These are phyloP conservation scores for Danielia oregonensis DNA, from an alignment of 805 yeast species.

Conservation along the genomic window DNA sequence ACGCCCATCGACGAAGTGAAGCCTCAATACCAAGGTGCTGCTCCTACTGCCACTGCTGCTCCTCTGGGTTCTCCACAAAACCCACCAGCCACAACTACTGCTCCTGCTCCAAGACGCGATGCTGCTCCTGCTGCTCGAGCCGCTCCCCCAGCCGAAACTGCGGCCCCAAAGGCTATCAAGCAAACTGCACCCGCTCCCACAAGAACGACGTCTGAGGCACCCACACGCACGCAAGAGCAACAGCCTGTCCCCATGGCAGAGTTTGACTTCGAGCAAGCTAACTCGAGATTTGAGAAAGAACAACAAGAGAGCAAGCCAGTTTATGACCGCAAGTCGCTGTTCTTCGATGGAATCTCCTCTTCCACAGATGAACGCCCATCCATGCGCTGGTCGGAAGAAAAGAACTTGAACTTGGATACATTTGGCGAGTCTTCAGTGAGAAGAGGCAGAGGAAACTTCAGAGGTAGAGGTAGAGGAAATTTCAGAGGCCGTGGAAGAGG, in stretches of 20 bases:
- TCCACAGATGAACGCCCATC: constrained; percentile 48
- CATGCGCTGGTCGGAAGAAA: constrained; percentile 71
- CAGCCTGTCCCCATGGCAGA: constrained; percentile 6
- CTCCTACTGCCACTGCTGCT: constrained; percentile 13
- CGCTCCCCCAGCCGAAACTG: constrained; percentile 4
- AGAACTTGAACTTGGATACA: constrained; percentile 70
- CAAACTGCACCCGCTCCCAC: background rate
- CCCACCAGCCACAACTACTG: constrained; percentile 7
- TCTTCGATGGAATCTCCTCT: constrained; percentile 82
- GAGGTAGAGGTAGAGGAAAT: constrained; percentile 34
- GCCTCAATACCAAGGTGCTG: constrained; percentile 20
- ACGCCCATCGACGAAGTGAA: constrained; percentile 59
- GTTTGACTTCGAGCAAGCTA: constrained; percentile 72
- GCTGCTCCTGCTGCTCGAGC: constrained; percentile 6
- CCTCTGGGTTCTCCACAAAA: constrained; percentile 2
- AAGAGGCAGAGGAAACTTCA: constrained; percentile 19
- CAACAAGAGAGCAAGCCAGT: constrained; percentile 27
- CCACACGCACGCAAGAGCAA: constrained; percentile 6
- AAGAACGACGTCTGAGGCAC: constrained; percentile 2
- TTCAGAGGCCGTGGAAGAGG: constrained; percentile 42
- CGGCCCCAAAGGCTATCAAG: background rate
- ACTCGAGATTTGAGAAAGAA: constrained; percentile 65
- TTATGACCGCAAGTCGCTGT: constrained; percentile 80
- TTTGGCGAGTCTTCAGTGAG: constrained; percentile 68
- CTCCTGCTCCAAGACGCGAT: constrained; percentile 9